phyloP scores from a whole-genome alignment of 129 eudicot genomes.

The Solidago caesia region DNA sequence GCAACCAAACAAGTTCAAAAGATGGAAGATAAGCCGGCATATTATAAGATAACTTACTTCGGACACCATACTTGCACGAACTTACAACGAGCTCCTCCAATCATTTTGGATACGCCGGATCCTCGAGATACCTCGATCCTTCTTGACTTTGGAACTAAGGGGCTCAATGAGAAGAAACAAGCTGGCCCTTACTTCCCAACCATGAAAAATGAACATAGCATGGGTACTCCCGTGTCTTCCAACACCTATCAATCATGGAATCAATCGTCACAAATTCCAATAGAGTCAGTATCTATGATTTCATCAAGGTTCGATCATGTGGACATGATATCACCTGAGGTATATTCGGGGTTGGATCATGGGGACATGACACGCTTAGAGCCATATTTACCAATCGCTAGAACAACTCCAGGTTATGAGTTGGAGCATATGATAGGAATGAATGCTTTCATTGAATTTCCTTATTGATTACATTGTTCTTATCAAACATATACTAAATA shows the following conservation, averaged over 20 bases:
- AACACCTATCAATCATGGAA: neutral
- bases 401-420: neutral
- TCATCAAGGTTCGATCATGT: neutral
- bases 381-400: neutral
- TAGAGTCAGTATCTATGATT: neutral
- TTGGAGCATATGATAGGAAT: neutral
- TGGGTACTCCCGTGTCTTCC: neutral
- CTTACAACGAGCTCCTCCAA: constrained; percentile 24
- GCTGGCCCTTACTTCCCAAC: neutral
- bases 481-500: too few relatives aligned
- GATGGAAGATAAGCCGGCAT: constrained; percentile 29
- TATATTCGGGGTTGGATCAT: neutral
- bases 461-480: neutral
- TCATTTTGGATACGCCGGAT: constrained; percentile 22
- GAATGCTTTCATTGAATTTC: neutral
- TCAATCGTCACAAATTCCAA: neutral
- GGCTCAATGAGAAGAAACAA: neutral
- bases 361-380: neutral
- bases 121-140: constrained; percentile 26
- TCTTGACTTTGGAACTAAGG: constrained; percentile 23
- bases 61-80: constrained; percentile 40
- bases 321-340: neutral
- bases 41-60: constrained; percentile 37
- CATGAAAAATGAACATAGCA: neutral
- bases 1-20: constrained; percentile 49